Percentiles rank a stretch among this genome's conserved stretches.
phyloP scores from a whole-genome alignment of 176 grass and related monocot genomes.

The Musa schizocarpa region DNA sequence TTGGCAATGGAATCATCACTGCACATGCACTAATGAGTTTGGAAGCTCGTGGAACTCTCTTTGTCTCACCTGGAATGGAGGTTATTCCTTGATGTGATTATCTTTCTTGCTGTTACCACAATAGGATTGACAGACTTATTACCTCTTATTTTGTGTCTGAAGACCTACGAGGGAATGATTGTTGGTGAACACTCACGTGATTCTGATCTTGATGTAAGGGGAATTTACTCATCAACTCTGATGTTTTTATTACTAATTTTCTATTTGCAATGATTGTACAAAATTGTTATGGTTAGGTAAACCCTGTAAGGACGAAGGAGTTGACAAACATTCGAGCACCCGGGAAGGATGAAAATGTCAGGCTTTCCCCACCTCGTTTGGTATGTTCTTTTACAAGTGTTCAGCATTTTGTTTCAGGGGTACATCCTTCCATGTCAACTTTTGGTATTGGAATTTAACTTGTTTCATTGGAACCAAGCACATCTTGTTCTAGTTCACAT shows the following conservation, averaged over 20 bases:
- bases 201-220: constrained; percentile 92
- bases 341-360: constrained; percentile 95
- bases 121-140: not conserved
- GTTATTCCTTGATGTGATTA: constrained; percentile 29
- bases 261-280: not conserved
- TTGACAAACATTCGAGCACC: constrained; percentile 85
- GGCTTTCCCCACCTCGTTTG: constrained; percentile 80
- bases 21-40: constrained; percentile 94
- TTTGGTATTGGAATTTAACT: too few relatives aligned
- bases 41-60: constrained; percentile 93
- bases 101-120: not conserved
- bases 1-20: constrained; percentile 73
- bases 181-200: constrained; percentile 95
- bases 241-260: constrained; percentile 19
- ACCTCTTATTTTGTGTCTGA: constrained; percentile 20
- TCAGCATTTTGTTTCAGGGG: not conserved
- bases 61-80: constrained; percentile 96
- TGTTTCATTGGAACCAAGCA: too few relatives aligned
- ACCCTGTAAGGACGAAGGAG: constrained; percentile 98
- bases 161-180: constrained; percentile 97
- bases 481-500: too few relatives aligned
- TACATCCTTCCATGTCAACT: not conserved
- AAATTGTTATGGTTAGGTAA: constrained; percentile 38
- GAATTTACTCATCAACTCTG: constrained; percentile 7
- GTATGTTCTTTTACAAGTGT: constrained; percentile 27